Evolutionary conservation across 2,329 filamentous ascomycete genomes (phyloP).

Genomic region (Pseudomassariella vexata): DNA sequence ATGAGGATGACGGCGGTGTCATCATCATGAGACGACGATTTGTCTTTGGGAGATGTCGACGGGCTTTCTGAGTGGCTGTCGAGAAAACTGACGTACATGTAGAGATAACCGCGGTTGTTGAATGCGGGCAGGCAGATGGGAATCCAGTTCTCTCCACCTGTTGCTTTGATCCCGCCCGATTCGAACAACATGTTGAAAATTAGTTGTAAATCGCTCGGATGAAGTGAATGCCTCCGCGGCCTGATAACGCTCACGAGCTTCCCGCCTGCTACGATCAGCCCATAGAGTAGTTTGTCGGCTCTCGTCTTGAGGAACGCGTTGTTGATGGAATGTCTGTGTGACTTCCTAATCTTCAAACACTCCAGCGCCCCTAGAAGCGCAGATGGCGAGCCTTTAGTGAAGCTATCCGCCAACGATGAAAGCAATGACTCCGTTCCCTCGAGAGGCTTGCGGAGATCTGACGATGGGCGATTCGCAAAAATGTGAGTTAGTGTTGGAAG

Average conservation of each 20-base stretch:
- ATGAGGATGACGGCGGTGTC: slow-evolving; percentile 91
- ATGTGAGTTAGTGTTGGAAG: slow-evolving; percentile 80
- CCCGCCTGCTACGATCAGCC: slow-evolving; percentile 86
- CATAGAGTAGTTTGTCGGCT: slow-evolving; percentile 78
- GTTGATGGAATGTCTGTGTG: slow-evolving; percentile 80
- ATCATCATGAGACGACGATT: slow-evolving; percentile 58
- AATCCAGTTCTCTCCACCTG: slow-evolving; percentile 93
- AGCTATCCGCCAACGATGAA: slow-evolving; percentile 88
- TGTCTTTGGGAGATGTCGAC: slow-evolving; percentile 32
- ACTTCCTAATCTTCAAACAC: slow-evolving; percentile 86
- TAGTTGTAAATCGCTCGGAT: slow-evolving; percentile 90
- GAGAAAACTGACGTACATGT: slow-evolving; percentile 99
- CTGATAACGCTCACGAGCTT: slow-evolving; percentile 91
- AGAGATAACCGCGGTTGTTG: slow-evolving; percentile 92
- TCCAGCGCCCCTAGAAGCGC: slow-evolving; percentile 85
- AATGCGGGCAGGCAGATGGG: slow-evolving; percentile 93
- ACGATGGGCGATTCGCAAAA: slow-evolving; percentile 87
- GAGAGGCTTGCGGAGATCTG: slow-evolving; percentile 81
- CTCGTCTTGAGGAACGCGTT: slow-evolving; percentile 76
- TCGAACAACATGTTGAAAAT: slow-evolving; percentile 99
- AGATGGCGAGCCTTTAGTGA: slow-evolving; percentile 87
- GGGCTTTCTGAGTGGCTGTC: slow-evolving; percentile 49
- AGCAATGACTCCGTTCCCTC: slow-evolving; percentile 88
- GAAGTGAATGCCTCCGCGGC: slow-evolving; percentile 89
- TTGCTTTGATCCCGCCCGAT: slow-evolving; percentile 83